Base-by-base conservation (phyloP, 805 yeast species). In the Metschnikowia orientalis region DNA sequence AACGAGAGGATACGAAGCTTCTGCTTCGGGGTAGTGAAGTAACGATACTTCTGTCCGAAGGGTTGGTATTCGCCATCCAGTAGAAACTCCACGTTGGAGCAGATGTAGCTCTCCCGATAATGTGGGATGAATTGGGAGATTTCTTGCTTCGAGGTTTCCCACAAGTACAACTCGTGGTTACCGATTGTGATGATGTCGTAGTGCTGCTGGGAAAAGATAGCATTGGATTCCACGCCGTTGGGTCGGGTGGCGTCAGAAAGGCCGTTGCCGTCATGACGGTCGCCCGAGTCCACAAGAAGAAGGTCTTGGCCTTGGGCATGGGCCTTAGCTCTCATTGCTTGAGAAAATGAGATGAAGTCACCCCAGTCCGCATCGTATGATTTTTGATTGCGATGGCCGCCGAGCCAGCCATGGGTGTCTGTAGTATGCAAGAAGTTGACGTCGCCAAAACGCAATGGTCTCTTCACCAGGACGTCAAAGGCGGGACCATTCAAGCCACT, bases 361-460 rank as follows among this genome's bases (percentile, higher is more conserved):
- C 97, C 97, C 95, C 95, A 90, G 54, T 89, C 85, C 4, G 85
- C 92, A 23, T 80, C 72, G 55, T 79, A 90, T 37, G 75, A 77
- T 18, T 72, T 67, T 55, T 89, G 97, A 44, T 79, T 78, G 23
- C 76, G 48, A 61, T 90, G 98, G 0, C 97, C 97, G 4, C 90
- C 79, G 42, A 82, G 75, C 98, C 98, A 92, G 1, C 92, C 97
- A 56, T 92, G 98, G 2, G 97, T 90, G 50, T 92, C 98, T 1
- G 98, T 92, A 1, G 97, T 89, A 51, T 90, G 97, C 16, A 90
- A 50, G 47, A 92, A 85, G 60, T 92, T 90, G 28, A 92, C 37
- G 35, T 79, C 75, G 0, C 89, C 27, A 10, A 44, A 15, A 9
- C 34, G 28, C 23, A 45, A 28, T 4, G 35, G 42, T 4, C 42